Evolutionary conservation across 306 rosid species (phyloP).

Genomic region (Aeschynomene evenia): DNA sequence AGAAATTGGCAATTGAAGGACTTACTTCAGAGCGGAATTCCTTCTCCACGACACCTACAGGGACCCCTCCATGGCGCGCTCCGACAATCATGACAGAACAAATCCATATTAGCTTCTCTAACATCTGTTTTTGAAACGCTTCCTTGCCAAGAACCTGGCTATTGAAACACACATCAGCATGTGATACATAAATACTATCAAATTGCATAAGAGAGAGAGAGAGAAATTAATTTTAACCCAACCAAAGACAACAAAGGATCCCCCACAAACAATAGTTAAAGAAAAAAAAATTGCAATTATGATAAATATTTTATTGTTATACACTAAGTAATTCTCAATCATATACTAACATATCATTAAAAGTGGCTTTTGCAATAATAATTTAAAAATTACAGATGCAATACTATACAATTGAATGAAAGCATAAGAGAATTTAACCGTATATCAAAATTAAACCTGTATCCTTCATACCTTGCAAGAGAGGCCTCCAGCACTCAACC

Average conservation of each 20-base stretch:
- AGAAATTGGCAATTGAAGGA: slow-evolving; percentile 18
- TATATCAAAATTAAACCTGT: not conserved
- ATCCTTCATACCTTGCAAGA: slow-evolving; percentile 69
- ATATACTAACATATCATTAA: not conserved
- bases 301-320: not conserved
- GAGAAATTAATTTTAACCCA: not conserved
- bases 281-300: not conserved
- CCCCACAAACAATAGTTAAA: not conserved
- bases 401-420: not conserved
- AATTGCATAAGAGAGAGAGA: not conserved
- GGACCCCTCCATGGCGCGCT: slow-evolving; percentile 78
- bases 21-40: slow-evolving; percentile 78
- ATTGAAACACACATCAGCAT: slow-evolving; percentile 15
- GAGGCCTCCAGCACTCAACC: slow-evolving; percentile 77
- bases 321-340: not conserved
- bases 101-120: slow-evolving; percentile 97
- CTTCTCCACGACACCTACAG: slow-evolving; percentile 81
- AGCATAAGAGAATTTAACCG: too few relatives aligned
- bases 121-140: slow-evolving; percentile 86
- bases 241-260: not conserved
- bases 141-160: slow-evolving; percentile 77
- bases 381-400: too few relatives aligned
- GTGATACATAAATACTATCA: slow-evolving; percentile 5
- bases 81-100: slow-evolving; percentile 95
- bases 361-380: too few relatives aligned